Base-by-base conservation (phyloP, 306 rosid genomes). In the Sophora flavescens region DNA sequence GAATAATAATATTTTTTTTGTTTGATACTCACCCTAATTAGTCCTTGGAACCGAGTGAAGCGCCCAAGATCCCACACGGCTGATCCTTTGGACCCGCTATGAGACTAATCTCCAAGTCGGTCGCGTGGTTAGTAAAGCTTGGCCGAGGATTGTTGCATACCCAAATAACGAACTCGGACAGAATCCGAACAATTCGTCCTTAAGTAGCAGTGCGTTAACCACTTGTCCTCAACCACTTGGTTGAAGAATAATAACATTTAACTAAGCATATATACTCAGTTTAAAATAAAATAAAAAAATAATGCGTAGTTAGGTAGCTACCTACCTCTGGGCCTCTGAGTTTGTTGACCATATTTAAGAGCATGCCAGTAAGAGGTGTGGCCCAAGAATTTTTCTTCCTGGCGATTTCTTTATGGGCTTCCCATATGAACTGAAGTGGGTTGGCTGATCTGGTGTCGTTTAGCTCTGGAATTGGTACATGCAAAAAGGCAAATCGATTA, bases 301-400 rank as follows among this genome's bases (percentile, higher is more conserved):
- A 42, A 42, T 9, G 13, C 9, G 13, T 42, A 42, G 10, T 1
- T 44, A 10, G 13, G 2, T n/a, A 76, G 16, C 0, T 42, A 83
- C 82, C n/a, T 2, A 83, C 93, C 89, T 89, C 86, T 16, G 41
- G 82, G 39, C 91, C 93, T 78, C 39, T 80, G 41, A 84, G 26
- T 80, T 76, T 87, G n/a, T 69, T 74, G 8, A 85, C 41, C 6
- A 58, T 16, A 22, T 78, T 61, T n/a, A 83, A 22, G 5, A 83
- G 51, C 76, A 60, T 71, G 50, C 81, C 75, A 38, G 72, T 78
- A 47, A 89, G 85, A 61, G 54, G 45, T 12, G 70, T 52, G 30
- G 53, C 80, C 39, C 62, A 78, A 57, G 87, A 87, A 36, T 18
- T 72, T 64, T 76, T 84, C 80, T 75, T 82, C 61, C 58, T 87